Evolutionary conservation across 202 grass and related monocot genomes (phyloP), one percentile per base, ranked within the genome.

Genomic region (Bolboschoenoplectus hybrid): DNA sequence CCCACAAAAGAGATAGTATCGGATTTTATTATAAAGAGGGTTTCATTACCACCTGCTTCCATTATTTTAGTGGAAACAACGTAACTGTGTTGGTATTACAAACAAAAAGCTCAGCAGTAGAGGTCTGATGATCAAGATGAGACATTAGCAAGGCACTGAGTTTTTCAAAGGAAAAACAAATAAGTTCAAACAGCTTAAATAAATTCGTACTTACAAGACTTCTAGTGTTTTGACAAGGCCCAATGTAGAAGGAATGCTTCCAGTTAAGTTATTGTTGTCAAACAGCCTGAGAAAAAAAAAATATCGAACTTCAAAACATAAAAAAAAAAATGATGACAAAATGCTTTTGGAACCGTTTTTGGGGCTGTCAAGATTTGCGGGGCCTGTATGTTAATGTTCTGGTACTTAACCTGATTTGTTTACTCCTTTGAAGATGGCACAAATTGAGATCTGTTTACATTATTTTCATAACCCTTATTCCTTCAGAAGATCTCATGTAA

Each of bases 261-360:
- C 92, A 0, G 67, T 85, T 52, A 95, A 91, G 41, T 93, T 88
- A 79, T 97, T 97, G 74, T 93, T 95, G 85, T 97, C 95, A 76
- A 97, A 77, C 67, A 97, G 89, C 81, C 95, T 97, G 86, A 57
- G 67, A 53, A 76, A 13, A 68, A 79, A 79, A n/a, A 87, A 17
- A 86, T 47, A 51, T 11, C 62, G 85, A 5, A 58, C 13, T 13
- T 68, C 11, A 90, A 19, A 14, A 19, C 84, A 26, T 74, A 0
- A 52, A 88, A 51, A 74, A 12, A 7, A 50, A 47, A 49, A 9
- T 4, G 9, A 9, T 45, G 5, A 8, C 44, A 44, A 70, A 17
- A 47, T 49, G 26, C 43, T 49, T 69, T 20, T 49, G 26, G 69
- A 3, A 26, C 3, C 43, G 16, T 10, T 20, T 70, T 72, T 10